Evolutionary conservation across 106 monocot species (phyloP).

Genomic region (Gastrodia elata): DNA sequence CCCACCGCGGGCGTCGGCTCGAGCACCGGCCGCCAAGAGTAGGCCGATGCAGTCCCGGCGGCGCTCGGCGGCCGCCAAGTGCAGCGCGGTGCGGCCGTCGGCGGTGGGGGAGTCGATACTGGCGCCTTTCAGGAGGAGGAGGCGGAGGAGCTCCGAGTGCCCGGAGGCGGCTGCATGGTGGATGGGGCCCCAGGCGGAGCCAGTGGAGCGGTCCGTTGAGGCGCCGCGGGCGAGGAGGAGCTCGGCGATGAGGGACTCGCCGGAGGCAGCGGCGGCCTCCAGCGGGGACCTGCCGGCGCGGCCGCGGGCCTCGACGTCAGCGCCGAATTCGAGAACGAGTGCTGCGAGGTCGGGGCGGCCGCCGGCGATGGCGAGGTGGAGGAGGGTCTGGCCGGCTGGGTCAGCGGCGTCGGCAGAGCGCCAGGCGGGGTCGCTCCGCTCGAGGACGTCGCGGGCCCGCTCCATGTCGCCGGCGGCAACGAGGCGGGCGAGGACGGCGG

Average conservation of each 20-base stretch:
- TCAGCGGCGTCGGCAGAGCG: constrained; percentile 30
- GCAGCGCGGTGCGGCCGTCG: constrained; percentile 42
- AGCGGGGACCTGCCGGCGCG: constrained; percentile 31
- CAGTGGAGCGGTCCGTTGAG: constrained; percentile 17
- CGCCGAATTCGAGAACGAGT: constrained; percentile 40
- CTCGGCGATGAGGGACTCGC: constrained; percentile 39
- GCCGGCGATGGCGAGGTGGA: constrained; percentile 28
- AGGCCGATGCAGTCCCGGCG: constrained; percentile 21
- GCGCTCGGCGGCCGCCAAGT: constrained; percentile 24
- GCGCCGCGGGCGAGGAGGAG: constrained; percentile 32
- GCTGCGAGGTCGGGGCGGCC: constrained; percentile 42
- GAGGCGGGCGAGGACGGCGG: constrained; percentile 34
- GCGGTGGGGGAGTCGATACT: constrained; percentile 11
- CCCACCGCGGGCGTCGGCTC: constrained; percentile 24
- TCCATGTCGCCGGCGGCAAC: constrained; percentile 33
- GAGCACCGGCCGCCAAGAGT: constrained; percentile 26
- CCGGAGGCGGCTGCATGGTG: constrained; percentile 36
- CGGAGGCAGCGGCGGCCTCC: constrained; percentile 33
- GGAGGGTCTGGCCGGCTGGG: constrained; percentile 21
- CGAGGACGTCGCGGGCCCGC: constrained; percentile 30
- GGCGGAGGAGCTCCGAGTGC: constrained; percentile 28
- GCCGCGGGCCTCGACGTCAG: constrained; percentile 25
- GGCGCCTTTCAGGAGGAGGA: constrained; percentile 36
- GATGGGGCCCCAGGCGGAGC: constrained; percentile 19
- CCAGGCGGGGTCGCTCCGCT: constrained; percentile 50